Percentiles rank a stretch among this genome's conserved stretches.
Conservation (phyloP, 495 filamentous ascomycete species). For the Tuber brumale region DNA sequence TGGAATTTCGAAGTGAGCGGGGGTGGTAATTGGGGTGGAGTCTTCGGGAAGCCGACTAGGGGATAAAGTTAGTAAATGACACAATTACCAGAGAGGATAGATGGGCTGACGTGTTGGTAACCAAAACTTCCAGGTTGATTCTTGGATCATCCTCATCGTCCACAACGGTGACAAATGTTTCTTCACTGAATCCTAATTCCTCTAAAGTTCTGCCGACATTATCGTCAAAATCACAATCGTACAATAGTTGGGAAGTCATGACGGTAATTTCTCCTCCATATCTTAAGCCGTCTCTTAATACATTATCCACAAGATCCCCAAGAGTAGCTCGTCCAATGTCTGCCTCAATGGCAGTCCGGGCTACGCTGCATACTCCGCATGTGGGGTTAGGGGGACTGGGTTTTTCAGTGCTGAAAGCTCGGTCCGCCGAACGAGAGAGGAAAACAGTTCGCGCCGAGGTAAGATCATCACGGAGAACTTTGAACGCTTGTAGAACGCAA, state of each 20-base stretch:
- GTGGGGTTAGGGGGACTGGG: conserved; percentile 69
- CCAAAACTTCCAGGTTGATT: conserved; percentile 64
- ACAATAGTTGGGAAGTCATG: conserved; percentile 64
- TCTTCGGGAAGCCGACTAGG: conserved; percentile 43
- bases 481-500: conserved; percentile 89
- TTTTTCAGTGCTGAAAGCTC: conserved; percentile 66
- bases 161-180: conserved; percentile 73
- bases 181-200: conserved; percentile 66
- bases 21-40: conserved; percentile 46
- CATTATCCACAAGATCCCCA: conserved; percentile 68
- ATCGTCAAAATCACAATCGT: conserved; percentile 81
- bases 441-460: conserved; percentile 53
- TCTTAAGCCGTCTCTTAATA: conserved; percentile 62
- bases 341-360: conserved; percentile 57
- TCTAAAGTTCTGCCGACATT: conserved; percentile 71
- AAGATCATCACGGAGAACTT: conserved; percentile 72
- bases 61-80: conserved; percentile 29
- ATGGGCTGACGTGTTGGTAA: conserved; percentile 47
- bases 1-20: conserved; percentile 49
- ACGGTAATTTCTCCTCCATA: conserved; percentile 81
- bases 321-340: conserved; percentile 72
- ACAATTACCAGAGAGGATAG: neutral
- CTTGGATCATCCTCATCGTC: conserved; percentile 75
- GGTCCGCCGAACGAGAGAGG: conserved; percentile 62
- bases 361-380: conserved; percentile 75